A percentile compares a stretch with the other conserved stretches of the same genome.
These are phyloP conservation scores for Aspergillus phoenicis DNA, from an alignment of 2,329 filamentous ascomycete genomes.

Conservation along the genomic window DNA sequence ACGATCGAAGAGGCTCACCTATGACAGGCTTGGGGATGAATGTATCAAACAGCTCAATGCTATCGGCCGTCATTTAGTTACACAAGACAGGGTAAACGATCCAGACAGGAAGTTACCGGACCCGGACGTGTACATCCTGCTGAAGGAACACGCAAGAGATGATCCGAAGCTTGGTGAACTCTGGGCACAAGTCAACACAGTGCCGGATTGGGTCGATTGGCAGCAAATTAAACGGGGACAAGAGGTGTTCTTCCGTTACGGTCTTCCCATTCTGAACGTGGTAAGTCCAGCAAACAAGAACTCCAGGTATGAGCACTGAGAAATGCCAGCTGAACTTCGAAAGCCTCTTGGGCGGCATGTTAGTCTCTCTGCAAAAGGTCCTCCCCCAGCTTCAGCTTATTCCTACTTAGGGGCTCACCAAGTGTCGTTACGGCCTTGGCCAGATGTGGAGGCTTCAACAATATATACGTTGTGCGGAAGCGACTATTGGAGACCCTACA, in stretches of 20 bases:
- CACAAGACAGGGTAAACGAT: conserved; percentile 1
- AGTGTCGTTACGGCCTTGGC: conserved; percentile 74
- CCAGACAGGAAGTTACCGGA: conserved; percentile 34
- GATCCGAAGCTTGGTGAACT: conserved; percentile 61
- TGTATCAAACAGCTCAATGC: conserved; percentile 65
- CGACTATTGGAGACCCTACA: conserved; percentile 74
- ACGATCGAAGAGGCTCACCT: conserved; percentile 63
- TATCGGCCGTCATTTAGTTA: conserved; percentile 54
- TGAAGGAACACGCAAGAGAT: conserved; percentile 59
- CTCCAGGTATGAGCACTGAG: background rate
- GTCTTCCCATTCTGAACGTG: conserved; percentile 64
- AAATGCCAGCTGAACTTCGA: conserved; percentile 32
- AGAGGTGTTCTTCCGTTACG: conserved; percentile 76
- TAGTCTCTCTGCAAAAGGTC: conserved; percentile 1
- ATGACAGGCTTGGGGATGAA: conserved; percentile 69
- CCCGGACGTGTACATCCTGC: conserved; percentile 65
- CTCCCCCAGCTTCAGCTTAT: conserved; percentile 3
- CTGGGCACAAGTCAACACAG: conserved; percentile 67
- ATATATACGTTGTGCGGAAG: conserved; percentile 62
- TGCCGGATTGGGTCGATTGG: conserved; percentile 79
- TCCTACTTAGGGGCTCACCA: conserved; percentile 59
- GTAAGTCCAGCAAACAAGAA: conserved; percentile 24
- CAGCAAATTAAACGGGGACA: conserved; percentile 73
- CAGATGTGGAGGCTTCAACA: conserved; percentile 69
- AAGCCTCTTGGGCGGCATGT: conserved; percentile 36